Base-by-base conservation (phyloP, 257 asterid species). In the Forsythia suspensa region DNA sequence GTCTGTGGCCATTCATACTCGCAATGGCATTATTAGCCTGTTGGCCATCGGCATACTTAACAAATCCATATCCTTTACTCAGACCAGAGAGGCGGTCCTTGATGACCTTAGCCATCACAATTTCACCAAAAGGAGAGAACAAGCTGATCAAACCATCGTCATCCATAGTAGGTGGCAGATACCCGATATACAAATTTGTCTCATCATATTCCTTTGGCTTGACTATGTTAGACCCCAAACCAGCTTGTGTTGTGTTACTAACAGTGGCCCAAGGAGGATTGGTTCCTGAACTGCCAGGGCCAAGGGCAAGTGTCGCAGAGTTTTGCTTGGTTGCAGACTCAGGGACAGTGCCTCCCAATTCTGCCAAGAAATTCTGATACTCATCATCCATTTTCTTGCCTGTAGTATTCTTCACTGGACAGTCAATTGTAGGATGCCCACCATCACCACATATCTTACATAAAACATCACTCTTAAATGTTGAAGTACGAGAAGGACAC, bases 321-420 rank as follows among this genome's bases (percentile, higher is more conserved):
- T 68, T 80, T 36, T 86, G 74, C 87, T 91, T 93, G 70, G 79
- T 88, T 48, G 80, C 75, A 20, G 97, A 90, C 76, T 91, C 98
- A 0, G 99, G 99, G 48, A 82, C 81, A 0, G 97, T 88, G 39
- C 99, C 99, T 44, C 98, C 99, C 83, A 95, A 89, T 81, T 95
- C 99, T 3, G 97, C 98, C 76, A 95, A 80, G 82, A 95, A 95
- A 80, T 88, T 95, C 73, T 92, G 97, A 85, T 95, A 95, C 85
- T 95, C 99, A 71, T 95, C 99, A 48, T 95, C 99, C 99, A 95
- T 95, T 89, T 95, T 95, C 89, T 95, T 95, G 34, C 98, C 99
- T 2, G 99, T 86, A 8, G 98, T 92, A 77, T 87, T 89, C 89
- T 93, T 95, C 80, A 93, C 96, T 0, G 98, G 99, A 36, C 99